These are phyloP conservation scores for Fusarium algeriense DNA, from an alignment of 2,329 filamentous ascomycete genomes.

Conservation along the genomic window DNA sequence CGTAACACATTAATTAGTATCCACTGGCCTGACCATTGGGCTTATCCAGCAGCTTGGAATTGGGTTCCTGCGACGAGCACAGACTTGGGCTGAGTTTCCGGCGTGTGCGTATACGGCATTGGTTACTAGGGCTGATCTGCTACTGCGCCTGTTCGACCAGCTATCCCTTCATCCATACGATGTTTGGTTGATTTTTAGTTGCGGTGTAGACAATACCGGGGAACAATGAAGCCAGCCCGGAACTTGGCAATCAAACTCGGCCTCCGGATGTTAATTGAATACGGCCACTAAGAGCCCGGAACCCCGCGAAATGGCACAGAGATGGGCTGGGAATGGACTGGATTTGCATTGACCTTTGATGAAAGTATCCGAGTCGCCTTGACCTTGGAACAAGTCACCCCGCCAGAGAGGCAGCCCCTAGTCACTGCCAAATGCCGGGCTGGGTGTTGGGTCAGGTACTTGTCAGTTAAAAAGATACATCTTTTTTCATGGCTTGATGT, in stretches of 20 bases:
- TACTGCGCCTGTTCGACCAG: constrained; percentile 15
- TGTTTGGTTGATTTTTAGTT: constrained; percentile 17
- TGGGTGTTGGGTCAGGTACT: constrained; percentile 30
- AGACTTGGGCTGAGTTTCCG: constrained; percentile 25
- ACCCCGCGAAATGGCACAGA: constrained; percentile 37
- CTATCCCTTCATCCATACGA: constrained; percentile 20
- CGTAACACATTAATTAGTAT: constrained; percentile 27
- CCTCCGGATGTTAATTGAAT: constrained; percentile 25
- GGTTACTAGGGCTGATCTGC: constrained; percentile 22
- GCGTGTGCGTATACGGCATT: constrained; percentile 9
- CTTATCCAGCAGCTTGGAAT: constrained; percentile 41
- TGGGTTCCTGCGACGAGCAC: constrained; percentile 38
- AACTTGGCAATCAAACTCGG: constrained; percentile 30
- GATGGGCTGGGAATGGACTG: constrained; percentile 31
- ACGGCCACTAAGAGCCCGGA: constrained; percentile 36
- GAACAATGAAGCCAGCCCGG: constrained; percentile 21
- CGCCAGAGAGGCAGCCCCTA: constrained; percentile 21
- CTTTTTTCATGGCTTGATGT: constrained; percentile 2
- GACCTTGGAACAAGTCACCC: constrained; percentile 18
- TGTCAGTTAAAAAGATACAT: constrained; percentile 34
- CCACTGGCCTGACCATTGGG: constrained; percentile 32
- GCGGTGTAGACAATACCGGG: constrained; percentile 35
- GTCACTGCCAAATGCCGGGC: constrained; percentile 25
- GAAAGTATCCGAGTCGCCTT: constrained; percentile 5
- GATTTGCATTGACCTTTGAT: background rate